Conservation (phyloP, 2,329 filamentous ascomycete genomes). For the Esteya vermicola region DNA sequence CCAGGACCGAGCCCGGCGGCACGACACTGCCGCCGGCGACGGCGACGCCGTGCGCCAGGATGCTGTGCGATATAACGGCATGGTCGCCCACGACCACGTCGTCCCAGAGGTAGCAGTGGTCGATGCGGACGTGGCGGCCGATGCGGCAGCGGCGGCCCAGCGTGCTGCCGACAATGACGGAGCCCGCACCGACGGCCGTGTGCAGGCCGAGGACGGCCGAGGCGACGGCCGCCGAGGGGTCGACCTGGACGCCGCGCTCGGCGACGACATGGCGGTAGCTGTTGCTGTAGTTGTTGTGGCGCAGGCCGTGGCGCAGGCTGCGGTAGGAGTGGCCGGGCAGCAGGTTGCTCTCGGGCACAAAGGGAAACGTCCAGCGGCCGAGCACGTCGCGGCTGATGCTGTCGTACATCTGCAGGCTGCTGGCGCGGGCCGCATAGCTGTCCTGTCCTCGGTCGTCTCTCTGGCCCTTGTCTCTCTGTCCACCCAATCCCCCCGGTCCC, state of each 20-base stretch:
- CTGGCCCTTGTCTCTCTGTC: too few species aligned
- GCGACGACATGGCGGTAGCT: slow-evolving; percentile 62
- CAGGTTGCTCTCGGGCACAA: slow-evolving; percentile 81
- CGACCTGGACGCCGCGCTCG: slow-evolving; percentile 63
- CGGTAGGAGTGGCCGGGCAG: slow-evolving; percentile 64
- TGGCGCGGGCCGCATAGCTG: slow-evolving; percentile 72
- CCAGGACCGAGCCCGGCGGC: slow-evolving; percentile 61
- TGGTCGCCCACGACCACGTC: slow-evolving; percentile 64
- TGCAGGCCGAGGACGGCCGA: slow-evolving; percentile 64
- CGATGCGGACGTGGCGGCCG: slow-evolving; percentile 66
- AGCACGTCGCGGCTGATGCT: slow-evolving; percentile 79
- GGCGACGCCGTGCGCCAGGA: slow-evolving; percentile 59
- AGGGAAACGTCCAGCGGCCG: slow-evolving; percentile 72
- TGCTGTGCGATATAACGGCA: slow-evolving; percentile 52
- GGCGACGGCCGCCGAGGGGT: slow-evolving; percentile 55
- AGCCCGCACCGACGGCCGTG: slow-evolving; percentile 61
- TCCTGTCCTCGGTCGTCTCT: neutral
- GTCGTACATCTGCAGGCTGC: slow-evolving; percentile 80
- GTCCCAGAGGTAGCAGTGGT: slow-evolving; percentile 81
- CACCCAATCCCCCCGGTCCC: too few species aligned
- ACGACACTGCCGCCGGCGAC: slow-evolving; percentile 60
- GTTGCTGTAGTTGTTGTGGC: too few species aligned
- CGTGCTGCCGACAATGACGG: slow-evolving; percentile 57
- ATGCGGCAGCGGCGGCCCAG: slow-evolving; percentile 79
- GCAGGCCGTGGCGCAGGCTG: slow-evolving; percentile 37